Evolutionary conservation across 148 eudicot genomes (phyloP), one percentile per base, ranked within the genome.

Genomic region (Chenopodium album): DNA sequence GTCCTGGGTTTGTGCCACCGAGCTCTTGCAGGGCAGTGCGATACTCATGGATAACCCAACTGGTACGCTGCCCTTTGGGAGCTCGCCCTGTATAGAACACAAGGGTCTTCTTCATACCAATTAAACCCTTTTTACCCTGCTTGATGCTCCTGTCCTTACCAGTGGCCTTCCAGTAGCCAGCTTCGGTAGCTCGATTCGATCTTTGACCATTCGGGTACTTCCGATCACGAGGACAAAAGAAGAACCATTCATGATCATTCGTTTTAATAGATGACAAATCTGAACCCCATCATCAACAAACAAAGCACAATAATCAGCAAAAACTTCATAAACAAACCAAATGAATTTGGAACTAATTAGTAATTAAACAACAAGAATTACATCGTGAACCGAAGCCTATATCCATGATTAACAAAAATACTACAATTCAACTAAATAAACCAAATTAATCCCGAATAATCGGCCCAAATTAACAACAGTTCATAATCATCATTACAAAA

Each of bases 81-180:
- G 99, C 98, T 74, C 99, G 94, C 12, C 99, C 99, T 9, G 77
- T 87, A 66, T 97, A 92, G 84, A 94, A 94, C 6, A 92, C 99
- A 80, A 97, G 88, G 22, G 99, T 92, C 89, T 97, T 97, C 86
- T 97, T 97, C 91, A 85, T 92, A 22, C 99, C 99, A 83, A 97
- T 92, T 76, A 81, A 70, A 13, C 85, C 90, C 82, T 78, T 71
- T 70, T 84, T 87, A 86, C 81, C 88, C 10, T 91, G 71, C 77
- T 85, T 90, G 54, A 97, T 92, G 29, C 80, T 80, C 90, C 99
- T 90, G 71, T 97, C 99, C 77, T 89, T 97, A 26, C 99, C 99
- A 12, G 99, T 97, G 2, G 99, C 99, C 64, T 97, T 97, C 98
- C 99, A 97, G 86, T 97, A 94, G n/a, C 99, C 99, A 0, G 84